Conservation (phyloP, 768 basidiomycete species). For the Hericium coralloides region DNA sequence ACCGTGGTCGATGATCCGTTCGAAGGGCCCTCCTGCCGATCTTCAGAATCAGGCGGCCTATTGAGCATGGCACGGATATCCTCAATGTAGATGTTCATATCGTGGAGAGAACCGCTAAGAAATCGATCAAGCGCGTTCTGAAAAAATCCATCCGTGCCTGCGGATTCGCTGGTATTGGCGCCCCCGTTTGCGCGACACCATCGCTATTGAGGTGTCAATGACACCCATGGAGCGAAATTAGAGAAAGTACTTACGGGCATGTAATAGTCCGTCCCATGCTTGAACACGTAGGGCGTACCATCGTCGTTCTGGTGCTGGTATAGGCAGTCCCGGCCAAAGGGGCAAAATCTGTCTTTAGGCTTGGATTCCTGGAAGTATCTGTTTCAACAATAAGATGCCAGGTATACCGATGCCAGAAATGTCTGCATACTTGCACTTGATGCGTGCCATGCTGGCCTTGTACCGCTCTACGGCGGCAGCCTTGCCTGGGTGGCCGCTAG, state of each 20-base stretch:
- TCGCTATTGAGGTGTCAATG: slow-evolving; percentile 1
- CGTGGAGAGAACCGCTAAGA: background rate
- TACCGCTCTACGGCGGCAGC: slow-evolving; percentile 42
- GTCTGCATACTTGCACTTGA: slow-evolving; percentile 55
- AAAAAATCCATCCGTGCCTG: background rate
- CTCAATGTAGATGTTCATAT: background rate
- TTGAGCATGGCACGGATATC: background rate
- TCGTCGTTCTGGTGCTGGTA: slow-evolving; percentile 64
- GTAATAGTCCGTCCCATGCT: slow-evolving; percentile 41
- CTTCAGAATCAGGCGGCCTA: background rate
- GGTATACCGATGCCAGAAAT: background rate
- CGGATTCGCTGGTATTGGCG: background rate
- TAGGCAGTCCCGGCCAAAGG: slow-evolving; percentile 76
- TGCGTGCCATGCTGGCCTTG: slow-evolving; percentile 62
- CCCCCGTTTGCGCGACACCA: no score
- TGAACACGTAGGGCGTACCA: slow-evolving; percentile 51
- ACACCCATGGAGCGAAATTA: no score
- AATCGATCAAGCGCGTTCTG: background rate
- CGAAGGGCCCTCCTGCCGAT: no score
- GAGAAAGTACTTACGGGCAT: slow-evolving; percentile 36
- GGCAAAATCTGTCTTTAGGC: slow-evolving; percentile 47
- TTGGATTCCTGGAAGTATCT: slow-evolving; percentile 59
- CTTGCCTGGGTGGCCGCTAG: slow-evolving; percentile 46
- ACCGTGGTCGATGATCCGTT: background rate
- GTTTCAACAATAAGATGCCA: background rate